Base-by-base conservation (phyloP, 208 protist genomes). In the Crithidia fasciculata region DNA sequence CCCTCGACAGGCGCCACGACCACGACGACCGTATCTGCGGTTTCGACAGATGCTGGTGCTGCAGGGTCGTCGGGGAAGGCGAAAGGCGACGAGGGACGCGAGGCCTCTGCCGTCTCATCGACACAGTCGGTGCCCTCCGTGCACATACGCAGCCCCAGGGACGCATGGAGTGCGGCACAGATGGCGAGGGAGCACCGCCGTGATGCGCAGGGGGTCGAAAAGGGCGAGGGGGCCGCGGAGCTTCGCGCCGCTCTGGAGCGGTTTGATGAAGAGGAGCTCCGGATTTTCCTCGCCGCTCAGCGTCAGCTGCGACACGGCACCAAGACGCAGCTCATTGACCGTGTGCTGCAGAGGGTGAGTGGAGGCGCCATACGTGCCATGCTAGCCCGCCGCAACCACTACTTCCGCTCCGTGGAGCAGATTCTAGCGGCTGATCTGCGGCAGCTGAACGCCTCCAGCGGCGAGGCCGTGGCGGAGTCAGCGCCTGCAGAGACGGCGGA, bases 241-340 rank as follows among this genome's bases (percentile, higher is more conserved):
- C 85, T 96, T 13, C 64, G 71, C 47, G 60, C 57, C 2, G 75
- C 78, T 49, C 78, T 98, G 52, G 36, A 79, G 9, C 71, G 74
- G 3, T 72, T 98, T 56, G 82, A 96, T 68, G 91, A 94, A 56
- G 89, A 97, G 79, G 92, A 98, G 78, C 83, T 98, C 44, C 90
- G 90, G 40, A 96, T 98, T 60, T 98, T 94, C 72, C 84, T 97
- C 41, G 68, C 92, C 4, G 84, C 82, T 0, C 82, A 96, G 73
- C 85, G 90, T 8, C 92, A 98, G 74, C 80, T 95, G 36, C 88
- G 93, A 0, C 91, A 96, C 69, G 93, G 93, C n/a, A 83, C 56
- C 15, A 92, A 93, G 45, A 74, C 55, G 19, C 73, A 86, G 63
- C 84, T 97, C 40, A 74, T 97, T 13, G 69, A 85, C 28, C 93